Conservation (phyloP, 2,329 filamentous ascomycete species). For the Colletotrichum neosansevieriae region DNA sequence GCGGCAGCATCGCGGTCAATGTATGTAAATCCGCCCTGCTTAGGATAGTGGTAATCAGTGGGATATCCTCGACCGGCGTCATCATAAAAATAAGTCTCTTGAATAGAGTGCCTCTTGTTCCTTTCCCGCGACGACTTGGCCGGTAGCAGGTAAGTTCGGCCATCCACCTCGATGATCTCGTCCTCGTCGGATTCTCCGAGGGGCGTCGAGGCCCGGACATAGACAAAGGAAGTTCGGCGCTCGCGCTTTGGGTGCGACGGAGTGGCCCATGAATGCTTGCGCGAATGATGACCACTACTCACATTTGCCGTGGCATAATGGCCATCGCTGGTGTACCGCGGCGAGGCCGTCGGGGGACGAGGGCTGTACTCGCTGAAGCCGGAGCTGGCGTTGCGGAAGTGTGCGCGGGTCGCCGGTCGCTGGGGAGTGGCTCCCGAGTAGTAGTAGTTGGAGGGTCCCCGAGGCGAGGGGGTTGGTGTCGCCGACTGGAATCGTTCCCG, state of each 20-base stretch:
- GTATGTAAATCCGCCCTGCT: slow-evolving; percentile 60
- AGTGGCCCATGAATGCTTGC: slow-evolving; percentile 62
- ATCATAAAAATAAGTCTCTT: slow-evolving; percentile 42
- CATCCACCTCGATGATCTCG: slow-evolving; percentile 68
- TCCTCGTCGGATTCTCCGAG: slow-evolving; percentile 75
- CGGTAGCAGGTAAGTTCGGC: slow-evolving; percentile 65
- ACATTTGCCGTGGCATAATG: slow-evolving; percentile 75
- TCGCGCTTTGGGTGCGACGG: slow-evolving; percentile 61
- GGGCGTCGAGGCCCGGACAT: slow-evolving; percentile 68
- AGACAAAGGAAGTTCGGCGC: slow-evolving; percentile 66
- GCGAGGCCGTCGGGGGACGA: slow-evolving; percentile 65
- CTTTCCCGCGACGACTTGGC: slow-evolving; percentile 58
- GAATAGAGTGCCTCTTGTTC: slow-evolving; percentile 43
- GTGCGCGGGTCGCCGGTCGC: slow-evolving; percentile 67
- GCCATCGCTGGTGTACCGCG: slow-evolving; percentile 72
- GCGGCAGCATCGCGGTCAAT: slow-evolving; percentile 50
- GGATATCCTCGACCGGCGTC: slow-evolving; percentile 65
- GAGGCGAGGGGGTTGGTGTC: slow-evolving; percentile 69
- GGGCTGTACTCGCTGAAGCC: slow-evolving; percentile 57
- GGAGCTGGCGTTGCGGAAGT: slow-evolving; percentile 59
- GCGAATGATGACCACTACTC: slow-evolving; percentile 64
- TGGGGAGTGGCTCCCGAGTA: slow-evolving; percentile 61
- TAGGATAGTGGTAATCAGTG: slow-evolving; percentile 70
- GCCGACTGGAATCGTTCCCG: slow-evolving; percentile 63
- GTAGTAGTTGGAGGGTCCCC: slow-evolving; percentile 63